Conservation (phyloP, 352 stramenopile species). For the Globisporangium polare region DNA sequence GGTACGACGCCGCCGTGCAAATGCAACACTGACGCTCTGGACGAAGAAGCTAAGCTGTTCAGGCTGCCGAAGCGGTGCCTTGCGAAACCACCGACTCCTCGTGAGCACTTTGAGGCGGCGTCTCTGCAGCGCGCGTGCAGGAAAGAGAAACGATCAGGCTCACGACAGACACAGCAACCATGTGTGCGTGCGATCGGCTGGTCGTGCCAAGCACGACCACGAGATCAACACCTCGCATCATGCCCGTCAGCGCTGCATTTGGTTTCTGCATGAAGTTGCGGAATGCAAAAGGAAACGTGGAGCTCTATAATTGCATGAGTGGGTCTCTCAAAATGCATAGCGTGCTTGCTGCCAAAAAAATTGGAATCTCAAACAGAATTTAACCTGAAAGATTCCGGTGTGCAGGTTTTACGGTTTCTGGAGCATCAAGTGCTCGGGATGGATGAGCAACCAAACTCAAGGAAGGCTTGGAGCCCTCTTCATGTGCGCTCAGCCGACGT, state of each 20-base stretch:
- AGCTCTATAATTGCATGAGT: not conserved
- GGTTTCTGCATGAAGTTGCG: not conserved
- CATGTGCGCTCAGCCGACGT: too few species aligned
- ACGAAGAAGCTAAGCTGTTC: not conserved
- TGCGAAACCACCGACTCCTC: slow-evolving; percentile 8
- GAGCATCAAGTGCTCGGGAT: too few species aligned
- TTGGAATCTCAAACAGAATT: not conserved
- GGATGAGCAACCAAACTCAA: too few species aligned
- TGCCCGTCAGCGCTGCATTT: not conserved
- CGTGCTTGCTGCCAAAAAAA: not conserved
- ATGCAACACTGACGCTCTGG: not conserved
- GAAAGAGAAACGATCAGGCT: not conserved
- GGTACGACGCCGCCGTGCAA: not conserved
- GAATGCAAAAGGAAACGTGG: not conserved
- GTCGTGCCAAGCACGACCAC: not conserved
- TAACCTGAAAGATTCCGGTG: not conserved
- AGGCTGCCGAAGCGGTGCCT: not conserved
- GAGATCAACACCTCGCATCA: not conserved
- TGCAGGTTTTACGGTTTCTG: too few species aligned
- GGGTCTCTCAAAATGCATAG: not conserved
- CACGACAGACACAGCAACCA: too few species aligned
- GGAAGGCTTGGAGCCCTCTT: too few species aligned
- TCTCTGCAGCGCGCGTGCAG: not conserved
- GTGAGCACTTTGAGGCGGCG: not conserved
- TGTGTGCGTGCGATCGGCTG: not conserved